These are phyloP conservation scores for Blastocystis sp. DNA, from an alignment of 352 stramenopile genomes.

Conservation along the genomic window DNA sequence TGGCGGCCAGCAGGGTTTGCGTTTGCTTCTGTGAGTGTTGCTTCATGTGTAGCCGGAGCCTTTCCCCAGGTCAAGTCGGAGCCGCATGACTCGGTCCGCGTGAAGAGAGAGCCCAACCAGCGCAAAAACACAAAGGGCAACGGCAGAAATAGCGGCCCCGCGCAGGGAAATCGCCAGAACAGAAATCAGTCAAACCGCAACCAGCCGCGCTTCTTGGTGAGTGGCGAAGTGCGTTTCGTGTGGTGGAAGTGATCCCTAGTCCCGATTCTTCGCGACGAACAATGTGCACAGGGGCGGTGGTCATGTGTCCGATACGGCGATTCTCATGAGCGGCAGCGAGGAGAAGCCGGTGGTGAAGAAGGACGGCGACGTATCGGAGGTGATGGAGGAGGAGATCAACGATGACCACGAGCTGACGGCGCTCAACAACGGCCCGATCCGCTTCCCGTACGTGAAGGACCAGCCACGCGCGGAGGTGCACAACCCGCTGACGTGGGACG, in stretches of 20 bases:
- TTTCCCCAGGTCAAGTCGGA: not conserved
- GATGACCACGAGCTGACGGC: slow-evolving; percentile 33
- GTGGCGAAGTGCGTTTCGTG: slow-evolving; percentile 1
- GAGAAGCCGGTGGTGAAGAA: not conserved
- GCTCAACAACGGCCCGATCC: slow-evolving; percentile 59
- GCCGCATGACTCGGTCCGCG: not conserved
- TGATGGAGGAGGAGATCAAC: slow-evolving; percentile 12
- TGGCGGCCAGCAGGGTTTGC: not conserved
- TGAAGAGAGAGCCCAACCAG: slow-evolving; percentile 7
- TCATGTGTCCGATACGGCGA: slow-evolving; percentile 48
- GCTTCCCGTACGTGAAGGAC: slow-evolving; percentile 47
- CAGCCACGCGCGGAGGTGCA: not conserved
- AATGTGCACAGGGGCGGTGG: not conserved
- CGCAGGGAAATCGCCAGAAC: not conserved
- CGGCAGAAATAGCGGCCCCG: not conserved
- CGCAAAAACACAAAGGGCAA: not conserved
- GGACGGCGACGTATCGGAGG: not conserved
- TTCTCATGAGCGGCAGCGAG: slow-evolving; percentile 39
- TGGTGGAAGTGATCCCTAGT: not conserved
- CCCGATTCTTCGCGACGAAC: slow-evolving; percentile 56
- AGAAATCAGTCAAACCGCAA: slow-evolving; percentile 1
- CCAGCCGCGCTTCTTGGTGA: slow-evolving; percentile 48
- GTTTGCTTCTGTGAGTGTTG: too few species aligned
- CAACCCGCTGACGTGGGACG: slow-evolving; percentile 31
- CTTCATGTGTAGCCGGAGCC: too few species aligned